Percentiles rank a stretch among this genome's conserved stretches.
phyloP scores from a whole-genome alignment of 805 yeast genomes.

The Hemisphaericaspora nanyangensis region DNA sequence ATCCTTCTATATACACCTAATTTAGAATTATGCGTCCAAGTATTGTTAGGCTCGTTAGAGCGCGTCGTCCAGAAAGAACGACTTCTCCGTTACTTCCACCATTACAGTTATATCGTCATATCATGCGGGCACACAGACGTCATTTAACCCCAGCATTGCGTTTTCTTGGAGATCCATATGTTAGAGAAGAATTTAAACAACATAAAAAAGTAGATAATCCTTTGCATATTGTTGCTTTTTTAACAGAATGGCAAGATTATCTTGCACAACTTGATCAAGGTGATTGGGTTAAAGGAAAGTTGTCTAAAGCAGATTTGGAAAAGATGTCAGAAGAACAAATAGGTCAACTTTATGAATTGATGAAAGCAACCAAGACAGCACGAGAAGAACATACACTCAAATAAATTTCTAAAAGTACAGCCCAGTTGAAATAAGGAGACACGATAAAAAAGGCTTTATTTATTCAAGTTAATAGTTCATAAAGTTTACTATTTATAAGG shows the following conservation, averaged over 20 bases:
- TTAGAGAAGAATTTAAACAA: conserved; percentile 81
- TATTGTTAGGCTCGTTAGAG: conserved; percentile 30
- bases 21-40: conserved; percentile 40
- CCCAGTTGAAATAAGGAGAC: too few species aligned
- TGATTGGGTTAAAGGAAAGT: conserved; percentile 37
- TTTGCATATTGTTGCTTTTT: conserved; percentile 86
- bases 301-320: conserved; percentile 63
- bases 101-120: conserved; percentile 67
- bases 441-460: too few species aligned
- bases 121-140: conserved; percentile 71
- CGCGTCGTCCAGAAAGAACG: conserved; percentile 38
- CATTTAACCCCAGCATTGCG: conserved; percentile 66
- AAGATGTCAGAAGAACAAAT: conserved; percentile 91
- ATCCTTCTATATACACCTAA: too few species aligned
- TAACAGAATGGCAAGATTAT: conserved; percentile 93
- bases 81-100: conserved; percentile 71
- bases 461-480: too few species aligned
- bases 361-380: conserved; percentile 60
- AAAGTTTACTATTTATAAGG: too few species aligned
- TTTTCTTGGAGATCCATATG: conserved; percentile 84
- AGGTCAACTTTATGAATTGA: conserved; percentile 71
- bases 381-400: too few species aligned
- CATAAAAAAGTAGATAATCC: conserved; percentile 85
- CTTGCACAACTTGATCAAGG: conserved; percentile 52
- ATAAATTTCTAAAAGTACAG: too few species aligned